Conservation (phyloP, 179 eudicot species). For the Spinacia oleracea region DNA sequence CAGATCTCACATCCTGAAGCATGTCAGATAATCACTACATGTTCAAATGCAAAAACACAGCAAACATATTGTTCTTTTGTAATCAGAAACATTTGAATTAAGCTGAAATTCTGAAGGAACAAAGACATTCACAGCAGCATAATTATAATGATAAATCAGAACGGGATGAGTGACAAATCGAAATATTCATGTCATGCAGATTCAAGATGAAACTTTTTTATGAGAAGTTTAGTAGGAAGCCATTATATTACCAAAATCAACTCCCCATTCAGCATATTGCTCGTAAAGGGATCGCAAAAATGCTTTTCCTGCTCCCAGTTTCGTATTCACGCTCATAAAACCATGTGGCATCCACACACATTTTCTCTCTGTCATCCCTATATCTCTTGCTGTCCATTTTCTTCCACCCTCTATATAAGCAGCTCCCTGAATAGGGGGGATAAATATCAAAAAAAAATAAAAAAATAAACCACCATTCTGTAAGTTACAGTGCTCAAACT, state of each 20-base stretch:
- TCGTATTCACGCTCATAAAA: conserved; percentile 85
- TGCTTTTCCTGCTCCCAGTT: conserved; percentile 84
- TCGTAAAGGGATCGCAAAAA: conserved; percentile 85
- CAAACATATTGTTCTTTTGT: neutral
- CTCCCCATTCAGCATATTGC: conserved; percentile 93
- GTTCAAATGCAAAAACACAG: neutral
- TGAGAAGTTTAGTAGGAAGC: neutral
- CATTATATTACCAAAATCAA: conserved; percentile 73
- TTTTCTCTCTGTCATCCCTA: conserved; percentile 67
- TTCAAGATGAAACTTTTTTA: neutral
- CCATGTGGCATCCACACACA: conserved; percentile 94
- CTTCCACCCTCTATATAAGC: conserved; percentile 68
- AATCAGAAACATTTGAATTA: neutral
- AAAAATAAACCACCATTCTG: neutral
- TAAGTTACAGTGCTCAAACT: neutral
- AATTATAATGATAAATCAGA: no score
- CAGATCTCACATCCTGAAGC: neutral
- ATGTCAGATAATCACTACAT: neutral
- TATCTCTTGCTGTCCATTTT: conserved; percentile 71
- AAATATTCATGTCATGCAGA: neutral
- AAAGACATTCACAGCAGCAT: neutral
- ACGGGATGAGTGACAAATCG: neutral
- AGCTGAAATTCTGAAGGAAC: neutral
- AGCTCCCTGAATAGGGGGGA: conserved; percentile 45
- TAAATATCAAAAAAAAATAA: neutral